Evolutionary conservation across 352 stramenopile species (phyloP).

Genomic region (Phytophthora multivora): DNA sequence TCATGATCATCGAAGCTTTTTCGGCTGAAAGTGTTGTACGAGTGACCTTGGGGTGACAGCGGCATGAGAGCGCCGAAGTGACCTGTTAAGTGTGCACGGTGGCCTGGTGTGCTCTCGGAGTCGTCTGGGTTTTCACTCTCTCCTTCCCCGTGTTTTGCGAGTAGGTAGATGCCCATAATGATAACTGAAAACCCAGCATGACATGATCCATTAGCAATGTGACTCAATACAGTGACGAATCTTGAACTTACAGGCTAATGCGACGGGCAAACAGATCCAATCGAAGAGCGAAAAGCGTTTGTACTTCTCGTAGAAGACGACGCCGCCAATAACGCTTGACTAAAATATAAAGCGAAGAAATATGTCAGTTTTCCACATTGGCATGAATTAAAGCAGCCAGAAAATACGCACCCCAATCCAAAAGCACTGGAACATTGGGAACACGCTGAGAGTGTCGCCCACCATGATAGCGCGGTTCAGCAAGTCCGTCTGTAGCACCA

Average conservation of each 20-base stretch:
- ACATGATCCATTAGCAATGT: background rate
- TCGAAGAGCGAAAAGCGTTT: conserved; percentile 74
- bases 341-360: conserved; percentile 28
- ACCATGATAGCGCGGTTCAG: conserved; percentile 87
- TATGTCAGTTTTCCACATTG: conserved; percentile 13
- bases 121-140: conserved; percentile 44
- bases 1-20: conserved; percentile 62
- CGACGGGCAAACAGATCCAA: conserved; percentile 82
- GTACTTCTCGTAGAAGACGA: conserved; percentile 90
- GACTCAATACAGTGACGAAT: background rate
- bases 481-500: conserved; percentile 84
- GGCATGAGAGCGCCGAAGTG: conserved; percentile 86
- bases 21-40: conserved; percentile 40
- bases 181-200: conserved; percentile 60
- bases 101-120: conserved; percentile 37
- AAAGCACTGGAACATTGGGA: conserved; percentile 90
- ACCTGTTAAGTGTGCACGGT: conserved; percentile 55
- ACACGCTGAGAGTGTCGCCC: conserved; percentile 85
- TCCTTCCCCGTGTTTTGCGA: conserved; percentile 76
- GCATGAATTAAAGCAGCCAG: background rate
- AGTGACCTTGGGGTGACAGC: conserved; percentile 57
- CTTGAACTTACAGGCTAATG: conserved; percentile 61
- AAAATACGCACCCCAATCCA: conserved; percentile 77
- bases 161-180: conserved; percentile 82
- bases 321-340: conserved; percentile 83